Conservation (phyloP, 2,329 filamentous ascomycete genomes). For the Pestalotiopsis sp. region DNA sequence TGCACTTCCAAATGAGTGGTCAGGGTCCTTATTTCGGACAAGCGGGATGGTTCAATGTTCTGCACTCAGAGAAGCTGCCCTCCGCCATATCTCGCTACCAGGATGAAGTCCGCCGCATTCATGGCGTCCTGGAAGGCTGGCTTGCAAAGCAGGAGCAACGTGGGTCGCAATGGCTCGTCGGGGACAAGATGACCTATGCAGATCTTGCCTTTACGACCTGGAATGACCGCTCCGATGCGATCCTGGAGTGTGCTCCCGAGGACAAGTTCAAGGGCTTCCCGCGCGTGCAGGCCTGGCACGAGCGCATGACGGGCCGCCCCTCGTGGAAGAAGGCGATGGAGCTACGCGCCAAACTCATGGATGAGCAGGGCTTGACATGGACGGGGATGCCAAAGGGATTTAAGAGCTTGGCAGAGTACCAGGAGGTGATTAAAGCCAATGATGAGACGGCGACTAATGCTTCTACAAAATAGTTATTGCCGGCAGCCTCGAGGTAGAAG, state of each 20-base stretch:
- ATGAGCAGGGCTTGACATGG: slow-evolving; percentile 18
- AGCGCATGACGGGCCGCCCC: slow-evolving; percentile 18
- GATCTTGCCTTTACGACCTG: slow-evolving; percentile 24
- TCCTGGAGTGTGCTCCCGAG: not conserved
- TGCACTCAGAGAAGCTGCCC: slow-evolving; percentile 33
- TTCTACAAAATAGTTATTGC: not conserved
- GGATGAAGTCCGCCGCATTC: slow-evolving; percentile 23
- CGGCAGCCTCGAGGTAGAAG: not conserved
- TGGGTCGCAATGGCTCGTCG: slow-evolving; percentile 22
- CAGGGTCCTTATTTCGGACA: slow-evolving; percentile 47
- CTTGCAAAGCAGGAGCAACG: slow-evolving; percentile 5
- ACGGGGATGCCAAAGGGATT: not conserved
- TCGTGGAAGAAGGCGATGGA: slow-evolving; percentile 21
- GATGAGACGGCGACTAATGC: not conserved
- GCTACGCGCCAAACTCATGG: slow-evolving; percentile 17
- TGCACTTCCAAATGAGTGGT: slow-evolving; percentile 37
- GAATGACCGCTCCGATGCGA: not conserved
- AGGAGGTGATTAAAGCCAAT: not conserved
- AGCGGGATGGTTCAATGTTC: slow-evolving; percentile 32
- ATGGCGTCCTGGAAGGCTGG: slow-evolving; percentile 17
- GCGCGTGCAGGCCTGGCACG: slow-evolving; percentile 20
- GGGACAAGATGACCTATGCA: slow-evolving; percentile 23
- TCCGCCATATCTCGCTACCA: slow-evolving; percentile 29
- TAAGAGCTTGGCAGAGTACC: not conserved
- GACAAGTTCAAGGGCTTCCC: slow-evolving; percentile 20